Evolutionary conservation across 2,329 filamentous ascomycete species (phyloP), one percentile per base, ranked within the genome.

Genomic region (Exophiala oligosperma): DNA sequence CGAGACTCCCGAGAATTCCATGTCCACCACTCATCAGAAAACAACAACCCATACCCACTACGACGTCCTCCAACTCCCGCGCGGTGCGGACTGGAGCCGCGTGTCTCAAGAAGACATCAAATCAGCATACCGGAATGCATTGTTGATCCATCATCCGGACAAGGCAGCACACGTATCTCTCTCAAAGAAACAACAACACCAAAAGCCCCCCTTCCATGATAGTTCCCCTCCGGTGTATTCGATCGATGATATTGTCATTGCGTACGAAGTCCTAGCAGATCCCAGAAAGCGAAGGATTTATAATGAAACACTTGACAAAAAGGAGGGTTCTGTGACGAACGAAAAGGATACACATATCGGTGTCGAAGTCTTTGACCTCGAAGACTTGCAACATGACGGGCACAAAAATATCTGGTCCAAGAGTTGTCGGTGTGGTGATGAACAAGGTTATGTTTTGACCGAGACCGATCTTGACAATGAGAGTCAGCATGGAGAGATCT

Each of bases 171-270:
- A 50, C 28, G 17, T 37, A n/a, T 9, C 47, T 11, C 17, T 48
- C 9, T 2, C 8, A 9, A 35, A 5, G 9, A 2, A 35, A 9
- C 32, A 35, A 35, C 7, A 9, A 35, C 32, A 35, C 8, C 32
- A 35, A 28, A 53, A 44, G 37, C 37, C 35, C 47, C 14, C 47
- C 11, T 21, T 24, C 26, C 37, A 12, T 14, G 12, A 7, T 38
- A 24, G 14, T 14, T 54, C 17, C 5, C 32, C 17, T 3, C 32
- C 52, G 21, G n/a, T 24, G 21, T 57, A 57, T 43, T 60, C 63
- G n/a, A 74, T 87, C 49, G 84, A 87, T 67, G 75, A 83, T 48
- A 84, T 87, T 28, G 81, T 80, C 17, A 70, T 77, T n/a, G 84
- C 84, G 3, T 86, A 84, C 68, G 78, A 77, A 52, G 77, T 77